Conservation (phyloP, 768 basidiomycete species). For the Leucosporidium creatinivorum region DNA sequence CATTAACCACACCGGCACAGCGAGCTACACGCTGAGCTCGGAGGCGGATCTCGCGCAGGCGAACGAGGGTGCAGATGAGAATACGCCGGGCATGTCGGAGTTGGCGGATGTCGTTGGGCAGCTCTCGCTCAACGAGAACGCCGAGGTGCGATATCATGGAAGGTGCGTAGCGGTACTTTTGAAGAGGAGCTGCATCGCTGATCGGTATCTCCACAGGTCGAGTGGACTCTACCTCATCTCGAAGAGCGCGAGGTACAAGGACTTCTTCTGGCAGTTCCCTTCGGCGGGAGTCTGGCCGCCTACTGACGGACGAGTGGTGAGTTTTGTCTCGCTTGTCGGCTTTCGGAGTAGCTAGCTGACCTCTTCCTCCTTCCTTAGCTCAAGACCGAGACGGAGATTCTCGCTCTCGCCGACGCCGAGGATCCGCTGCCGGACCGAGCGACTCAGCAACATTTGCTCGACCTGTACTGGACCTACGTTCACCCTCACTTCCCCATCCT, state of each 20-base stretch:
- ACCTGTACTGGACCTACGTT: conserved; percentile 72
- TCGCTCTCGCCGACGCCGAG: conserved; percentile 37
- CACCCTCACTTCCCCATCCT: conserved; percentile 67
- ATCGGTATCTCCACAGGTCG: conserved; percentile 37
- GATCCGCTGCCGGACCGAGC: conserved; percentile 55
- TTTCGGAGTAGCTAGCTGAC: conserved; percentile 1
- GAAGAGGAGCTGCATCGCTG: neutral
- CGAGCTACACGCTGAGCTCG: conserved; percentile 10
- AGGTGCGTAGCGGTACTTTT: conserved; percentile 8
- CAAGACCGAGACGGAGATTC: conserved; percentile 34
- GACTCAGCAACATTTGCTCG: conserved; percentile 61
- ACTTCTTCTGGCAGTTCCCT: conserved; percentile 54
- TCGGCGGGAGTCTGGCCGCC: conserved; percentile 85
- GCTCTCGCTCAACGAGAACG: conserved; percentile 77
- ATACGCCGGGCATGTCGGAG: conserved; percentile 35
- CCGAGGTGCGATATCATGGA: conserved; percentile 77
- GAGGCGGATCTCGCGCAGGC: conserved; percentile 1
- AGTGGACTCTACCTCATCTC: conserved; percentile 37
- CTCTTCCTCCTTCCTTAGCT: neutral
- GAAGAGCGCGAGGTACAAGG: conserved; percentile 30
- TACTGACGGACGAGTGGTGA: conserved; percentile 40
- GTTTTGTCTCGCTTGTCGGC: too few relatives aligned
- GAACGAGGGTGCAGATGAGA: conserved; percentile 35
- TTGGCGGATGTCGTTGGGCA: conserved; percentile 71
- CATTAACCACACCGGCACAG: conserved; percentile 25